Base-by-base conservation (phyloP, 371 early-diverging fungal species). In the Mortierella polycephala region DNA sequence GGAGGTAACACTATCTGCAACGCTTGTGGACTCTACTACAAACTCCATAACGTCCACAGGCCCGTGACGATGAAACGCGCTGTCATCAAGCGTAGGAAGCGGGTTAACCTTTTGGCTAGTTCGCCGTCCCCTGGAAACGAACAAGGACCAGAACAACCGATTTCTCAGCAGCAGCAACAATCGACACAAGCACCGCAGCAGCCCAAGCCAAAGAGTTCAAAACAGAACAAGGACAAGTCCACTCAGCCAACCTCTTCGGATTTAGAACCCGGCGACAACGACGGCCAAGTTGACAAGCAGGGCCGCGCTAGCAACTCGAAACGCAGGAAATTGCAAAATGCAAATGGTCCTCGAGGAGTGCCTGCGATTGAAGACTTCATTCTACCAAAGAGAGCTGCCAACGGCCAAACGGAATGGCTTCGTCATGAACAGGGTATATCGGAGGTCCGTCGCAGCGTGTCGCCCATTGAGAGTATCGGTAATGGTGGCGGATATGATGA, bases 11-110 rank as follows among this genome's bases (percentile, higher is more conserved):
- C 88, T 39, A 87, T 95, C 30, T 96, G 95, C 73, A 95, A 96
- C 80, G 95, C 94, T 0, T 96, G 96, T 75, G 95, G 96, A 23
- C 83, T 96, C 11, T 96, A 94, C 77, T 91, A 90, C 80, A 93
- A 93, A 75, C 81, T 94, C 23, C 96, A 97, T 82, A 85, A 88
- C 81, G 84, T 88, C 46, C 88, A 91, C 82, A 86, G 89, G 67
- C 97, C 89, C 41, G 87, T 92, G n/a, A 91, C 90, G 56, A 93
- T 96, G 93, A 94, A 93, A 75, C 83, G 93, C n/a, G 86, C 88
- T n/a, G 89, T 94, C 5, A 96, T 96, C 76, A 94, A 95, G 76
- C 87, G 95, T 21, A 85, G 96, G 11, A 93, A 94, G 60, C 86
- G 96, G 30, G 85, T 91, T 21, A 83, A 83, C 41, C 74, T 82